Percentiles rank a stretch among this genome's conserved stretches.
These are phyloP conservation scores for Chondrus crispus DNA, from an alignment of 23 red algal genomes.

Conservation along the genomic window DNA sequence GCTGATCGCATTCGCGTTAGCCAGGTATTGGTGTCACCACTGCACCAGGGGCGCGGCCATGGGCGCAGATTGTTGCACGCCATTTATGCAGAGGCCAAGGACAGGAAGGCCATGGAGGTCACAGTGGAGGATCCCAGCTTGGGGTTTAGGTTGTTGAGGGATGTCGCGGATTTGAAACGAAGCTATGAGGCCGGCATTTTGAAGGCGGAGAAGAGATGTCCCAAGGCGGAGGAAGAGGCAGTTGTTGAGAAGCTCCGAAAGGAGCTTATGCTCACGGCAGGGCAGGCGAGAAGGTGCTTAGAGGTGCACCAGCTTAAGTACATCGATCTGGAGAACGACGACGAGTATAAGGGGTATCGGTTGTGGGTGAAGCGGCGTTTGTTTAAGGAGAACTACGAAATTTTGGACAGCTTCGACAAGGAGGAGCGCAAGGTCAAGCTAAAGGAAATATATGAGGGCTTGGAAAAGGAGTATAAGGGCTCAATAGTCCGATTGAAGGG, in stretches of 20 bases:
- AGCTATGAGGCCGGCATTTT: constrained; percentile 24
- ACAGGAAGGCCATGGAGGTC: constrained; percentile 52
- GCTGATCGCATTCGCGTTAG: constrained; percentile 60
- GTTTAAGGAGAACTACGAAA: constrained; percentile 49
- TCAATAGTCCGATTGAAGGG: background rate
- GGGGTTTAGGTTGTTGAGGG: constrained; percentile 50
- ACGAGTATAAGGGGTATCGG: constrained; percentile 48
- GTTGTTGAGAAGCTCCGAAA: constrained; percentile 8
- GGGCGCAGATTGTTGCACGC: constrained; percentile 38
- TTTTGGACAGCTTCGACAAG: constrained; percentile 42
- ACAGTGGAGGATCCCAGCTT: constrained; percentile 75
- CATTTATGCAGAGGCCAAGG: constrained; percentile 52
- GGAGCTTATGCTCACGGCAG: constrained; percentile 41
- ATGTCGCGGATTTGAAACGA: constrained; percentile 48
- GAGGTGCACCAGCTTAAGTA: constrained; percentile 63
- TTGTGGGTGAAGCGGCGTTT: constrained; percentile 76
- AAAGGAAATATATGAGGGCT: constrained; percentile 63
- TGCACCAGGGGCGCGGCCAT: constrained; percentile 58
- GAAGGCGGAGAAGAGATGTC: background rate
- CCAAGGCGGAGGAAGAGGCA: constrained; percentile 3
- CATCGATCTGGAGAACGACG: constrained; percentile 33
- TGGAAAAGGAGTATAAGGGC: constrained; percentile 40
- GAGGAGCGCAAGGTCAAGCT: constrained; percentile 67
- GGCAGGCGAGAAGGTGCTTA: constrained; percentile 54
- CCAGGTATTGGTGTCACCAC: constrained; percentile 53